Evolutionary conservation across 2,329 filamentous ascomycete genomes (phyloP).

Genomic region (Diplodia corticola): DNA sequence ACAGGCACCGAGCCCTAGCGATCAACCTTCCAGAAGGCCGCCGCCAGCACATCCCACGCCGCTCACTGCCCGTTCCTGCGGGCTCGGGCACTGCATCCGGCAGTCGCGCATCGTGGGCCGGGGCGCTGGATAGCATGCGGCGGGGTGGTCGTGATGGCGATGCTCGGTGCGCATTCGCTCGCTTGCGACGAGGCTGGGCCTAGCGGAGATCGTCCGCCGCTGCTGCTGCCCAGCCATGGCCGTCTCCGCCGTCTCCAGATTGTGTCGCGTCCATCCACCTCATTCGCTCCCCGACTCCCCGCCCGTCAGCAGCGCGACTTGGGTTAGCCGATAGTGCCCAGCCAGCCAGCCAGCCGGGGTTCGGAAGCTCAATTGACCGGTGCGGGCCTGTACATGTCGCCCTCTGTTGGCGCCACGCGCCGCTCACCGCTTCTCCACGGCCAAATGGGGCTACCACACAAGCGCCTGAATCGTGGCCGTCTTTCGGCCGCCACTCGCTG

Average conservation of each 20-base stretch:
- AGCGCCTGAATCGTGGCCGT: conserved; percentile 19
- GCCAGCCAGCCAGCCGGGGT: conserved; percentile 10
- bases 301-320: neutral
- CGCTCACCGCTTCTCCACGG: conserved; percentile 23
- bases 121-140: neutral
- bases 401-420: neutral
- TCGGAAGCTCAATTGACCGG: conserved; percentile 16
- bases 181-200: neutral
- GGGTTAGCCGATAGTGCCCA: too few species aligned
- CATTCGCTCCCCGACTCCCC: conserved; percentile 14
- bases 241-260: neutral
- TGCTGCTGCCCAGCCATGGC: neutral
- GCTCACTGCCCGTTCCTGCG: conserved; percentile 1
- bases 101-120: neutral
- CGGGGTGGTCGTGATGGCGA: neutral
- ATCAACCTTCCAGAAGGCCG: conserved; percentile 13
- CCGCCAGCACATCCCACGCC: neutral
- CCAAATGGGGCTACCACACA: conserved; percentile 13
- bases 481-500: conserved; percentile 14
- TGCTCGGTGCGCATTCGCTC: conserved; percentile 9
- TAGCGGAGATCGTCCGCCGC: neutral
- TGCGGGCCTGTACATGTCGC: conserved; percentile 14
- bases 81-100: neutral
- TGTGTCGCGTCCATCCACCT: neutral
- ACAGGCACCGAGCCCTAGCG: conserved; percentile 6